Conservation (phyloP, 2,329 filamentous ascomycete species). For the Talaromyces sp. region DNA sequence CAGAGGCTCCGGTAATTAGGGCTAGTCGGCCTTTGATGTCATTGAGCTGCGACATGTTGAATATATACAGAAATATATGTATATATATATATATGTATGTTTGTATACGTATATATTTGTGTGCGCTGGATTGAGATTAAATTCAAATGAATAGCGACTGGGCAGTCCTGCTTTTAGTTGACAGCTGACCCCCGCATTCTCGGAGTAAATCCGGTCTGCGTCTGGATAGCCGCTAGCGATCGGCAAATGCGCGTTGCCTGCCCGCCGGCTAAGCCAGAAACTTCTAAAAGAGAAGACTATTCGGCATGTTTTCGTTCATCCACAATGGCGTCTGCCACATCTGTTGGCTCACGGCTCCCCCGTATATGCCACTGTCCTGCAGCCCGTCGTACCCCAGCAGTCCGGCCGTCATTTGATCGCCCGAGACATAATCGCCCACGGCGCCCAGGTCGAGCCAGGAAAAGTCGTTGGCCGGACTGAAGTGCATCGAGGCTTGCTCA, state of each 20-base stretch:
- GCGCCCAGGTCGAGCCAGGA: constrained; percentile 59
- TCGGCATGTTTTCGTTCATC: constrained; percentile 34
- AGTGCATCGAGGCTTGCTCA: constrained; percentile 31
- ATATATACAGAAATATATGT: not conserved
- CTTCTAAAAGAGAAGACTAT: constrained; percentile 27
- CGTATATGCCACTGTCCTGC: constrained; percentile 27
- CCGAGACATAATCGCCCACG: constrained; percentile 53
- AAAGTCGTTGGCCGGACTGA: constrained; percentile 51
- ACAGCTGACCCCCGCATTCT: not conserved
- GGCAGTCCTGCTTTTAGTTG: not conserved
- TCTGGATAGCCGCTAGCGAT: not conserved
- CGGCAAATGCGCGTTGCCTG: not conserved
- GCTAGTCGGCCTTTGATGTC: constrained; percentile 51
- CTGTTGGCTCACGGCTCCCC: constrained; percentile 22
- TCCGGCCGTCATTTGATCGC: constrained; percentile 35
- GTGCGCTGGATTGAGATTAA: not conserved
- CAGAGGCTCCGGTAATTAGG: constrained; percentile 57
- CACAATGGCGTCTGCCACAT: constrained; percentile 36
- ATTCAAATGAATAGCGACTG: not conserved
- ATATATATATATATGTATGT: not conserved
- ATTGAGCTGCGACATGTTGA: constrained; percentile 24
- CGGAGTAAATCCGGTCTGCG: not conserved
- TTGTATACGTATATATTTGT: not conserved
- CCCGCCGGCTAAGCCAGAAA: not conserved
- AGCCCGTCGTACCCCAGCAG: constrained; percentile 32